Evolutionary conservation across 345 rosid genomes (phyloP).

Genomic region (Salix exigua): DNA sequence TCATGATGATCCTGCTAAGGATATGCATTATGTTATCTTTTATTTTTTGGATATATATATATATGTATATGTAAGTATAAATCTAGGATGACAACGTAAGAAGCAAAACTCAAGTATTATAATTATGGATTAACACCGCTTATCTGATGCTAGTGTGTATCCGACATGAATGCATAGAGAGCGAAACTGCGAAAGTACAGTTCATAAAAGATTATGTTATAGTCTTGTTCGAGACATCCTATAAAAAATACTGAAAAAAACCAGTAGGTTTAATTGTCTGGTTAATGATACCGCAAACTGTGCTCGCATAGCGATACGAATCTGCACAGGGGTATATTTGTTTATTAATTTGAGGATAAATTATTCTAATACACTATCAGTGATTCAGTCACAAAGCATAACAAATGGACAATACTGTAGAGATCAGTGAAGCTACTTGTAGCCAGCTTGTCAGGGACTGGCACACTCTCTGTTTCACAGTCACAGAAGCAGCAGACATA

Average conservation of each 20-base stretch:
- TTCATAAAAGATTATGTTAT: not conserved
- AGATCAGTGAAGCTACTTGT: constrained; percentile 19
- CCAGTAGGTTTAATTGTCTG: not conserved
- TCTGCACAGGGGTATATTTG: not conserved
- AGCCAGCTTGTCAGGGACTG: constrained; percentile 57
- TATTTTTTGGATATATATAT: too few relatives aligned
- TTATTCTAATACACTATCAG: not conserved
- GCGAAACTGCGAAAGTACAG: not conserved
- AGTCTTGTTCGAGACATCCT: not conserved
- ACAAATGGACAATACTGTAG: not conserved
- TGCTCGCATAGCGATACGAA: not conserved
- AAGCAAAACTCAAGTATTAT: too few relatives aligned
- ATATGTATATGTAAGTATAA: too few relatives aligned
- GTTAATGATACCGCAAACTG: not conserved
- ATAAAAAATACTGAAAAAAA: too few relatives aligned
- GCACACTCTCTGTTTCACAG: constrained; percentile 23
- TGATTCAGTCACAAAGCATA: too few relatives aligned
- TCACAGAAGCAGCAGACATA: not conserved
- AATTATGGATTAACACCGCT: not conserved
- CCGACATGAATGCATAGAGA: not conserved
- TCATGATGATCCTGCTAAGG: too few relatives aligned
- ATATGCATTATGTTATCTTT: too few relatives aligned
- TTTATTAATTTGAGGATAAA: not conserved
- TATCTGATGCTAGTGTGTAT: not conserved
- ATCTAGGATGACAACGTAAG: too few relatives aligned